A percentile compares a stretch with the other conserved stretches of the same genome.
phyloP scores from a whole-genome alignment of 306 rosid species.

The Purshia tridentata region DNA sequence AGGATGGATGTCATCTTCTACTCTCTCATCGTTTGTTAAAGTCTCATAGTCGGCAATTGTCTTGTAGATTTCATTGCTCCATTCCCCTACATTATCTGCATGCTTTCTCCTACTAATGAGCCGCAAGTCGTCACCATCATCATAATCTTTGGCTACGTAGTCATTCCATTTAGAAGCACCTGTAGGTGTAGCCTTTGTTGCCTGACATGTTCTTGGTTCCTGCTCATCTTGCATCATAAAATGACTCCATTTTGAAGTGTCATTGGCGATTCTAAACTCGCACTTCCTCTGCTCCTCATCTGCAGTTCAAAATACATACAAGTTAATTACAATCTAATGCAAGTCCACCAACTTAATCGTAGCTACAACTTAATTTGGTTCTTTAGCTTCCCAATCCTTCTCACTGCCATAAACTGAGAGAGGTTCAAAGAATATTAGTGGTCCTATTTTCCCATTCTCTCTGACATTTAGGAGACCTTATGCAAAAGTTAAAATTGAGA shows the following conservation, averaged over 20 bases:
- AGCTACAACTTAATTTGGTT: neutral
- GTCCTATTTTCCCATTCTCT: no score
- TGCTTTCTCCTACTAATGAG: neutral
- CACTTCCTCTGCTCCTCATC: slow-evolving; percentile 24
- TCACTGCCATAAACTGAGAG: neutral
- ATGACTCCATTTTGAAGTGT: slow-evolving; percentile 24
- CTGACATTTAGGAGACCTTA: no score
- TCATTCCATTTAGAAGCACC: slow-evolving; percentile 63
- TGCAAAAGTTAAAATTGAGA: no score
- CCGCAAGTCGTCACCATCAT: slow-evolving; percentile 30
- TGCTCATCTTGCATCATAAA: slow-evolving; percentile 7
- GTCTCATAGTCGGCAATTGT: slow-evolving; percentile 9
- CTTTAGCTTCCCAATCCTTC: neutral
- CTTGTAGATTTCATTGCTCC: slow-evolving; percentile 21
- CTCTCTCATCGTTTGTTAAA: slow-evolving; percentile 46
- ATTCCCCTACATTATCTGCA: slow-evolving; percentile 11
- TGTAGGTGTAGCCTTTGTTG: slow-evolving; percentile 7
- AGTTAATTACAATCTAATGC: neutral
- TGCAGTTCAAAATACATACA: slow-evolving; percentile 21
- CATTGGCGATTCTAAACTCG: slow-evolving; percentile 14
- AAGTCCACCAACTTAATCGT: neutral
- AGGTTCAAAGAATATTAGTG: no score
- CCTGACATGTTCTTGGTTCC: slow-evolving; percentile 23
- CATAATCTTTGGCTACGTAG: slow-evolving; percentile 46
- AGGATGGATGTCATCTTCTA: slow-evolving; percentile 80